phyloP scores from a whole-genome alignment of 768 basidiomycete genomes.

The Royoungia palumana region DNA sequence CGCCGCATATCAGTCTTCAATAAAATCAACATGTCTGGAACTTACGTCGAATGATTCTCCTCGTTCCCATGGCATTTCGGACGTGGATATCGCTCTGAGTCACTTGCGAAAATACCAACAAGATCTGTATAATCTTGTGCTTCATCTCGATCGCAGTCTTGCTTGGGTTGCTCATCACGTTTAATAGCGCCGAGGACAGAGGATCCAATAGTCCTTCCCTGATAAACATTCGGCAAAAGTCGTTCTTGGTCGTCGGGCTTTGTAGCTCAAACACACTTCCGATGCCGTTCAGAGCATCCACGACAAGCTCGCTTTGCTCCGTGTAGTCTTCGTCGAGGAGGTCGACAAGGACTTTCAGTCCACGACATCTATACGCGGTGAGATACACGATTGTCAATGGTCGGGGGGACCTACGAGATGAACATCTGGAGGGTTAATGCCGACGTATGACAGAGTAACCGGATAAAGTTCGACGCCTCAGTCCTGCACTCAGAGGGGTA shows the following conservation, averaged over 20 bases:
- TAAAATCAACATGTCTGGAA: slow-evolving; percentile 7
- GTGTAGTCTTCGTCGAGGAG: slow-evolving; percentile 95
- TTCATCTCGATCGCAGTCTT: slow-evolving; percentile 70
- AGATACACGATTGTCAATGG: background rate
- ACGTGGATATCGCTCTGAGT: slow-evolving; percentile 96
- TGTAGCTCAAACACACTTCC: slow-evolving; percentile 94
- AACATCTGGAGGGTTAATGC: slow-evolving; percentile 97
- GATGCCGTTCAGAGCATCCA: slow-evolving; percentile 92
- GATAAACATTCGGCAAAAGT: slow-evolving; percentile 98
- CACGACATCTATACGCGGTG: slow-evolving; percentile 68
- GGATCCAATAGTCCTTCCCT: slow-evolving; percentile 94
- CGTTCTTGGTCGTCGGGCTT: slow-evolving; percentile 95
- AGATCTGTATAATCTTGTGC: slow-evolving; percentile 83
- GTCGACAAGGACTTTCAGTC: slow-evolving; percentile 90
- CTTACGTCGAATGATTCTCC: slow-evolving; percentile 88
- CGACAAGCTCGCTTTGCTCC: slow-evolving; percentile 86
- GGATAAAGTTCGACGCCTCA: slow-evolving; percentile 95
- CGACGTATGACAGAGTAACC: slow-evolving; percentile 87
- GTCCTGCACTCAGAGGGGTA: slow-evolving; percentile 89
- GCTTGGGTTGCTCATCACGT: slow-evolving; percentile 77
- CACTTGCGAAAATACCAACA: slow-evolving; percentile 91
- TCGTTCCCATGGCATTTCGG: slow-evolving; percentile 84
- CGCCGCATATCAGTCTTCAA: slow-evolving; percentile 1
- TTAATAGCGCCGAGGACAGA: slow-evolving; percentile 81
- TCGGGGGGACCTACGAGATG: slow-evolving; percentile 74